A percentile compares a stretch with the other conserved stretches of the same genome.
phyloP scores from a whole-genome alignment of 495 filamentous ascomycete genomes.

The Penicillium flavigenum region DNA sequence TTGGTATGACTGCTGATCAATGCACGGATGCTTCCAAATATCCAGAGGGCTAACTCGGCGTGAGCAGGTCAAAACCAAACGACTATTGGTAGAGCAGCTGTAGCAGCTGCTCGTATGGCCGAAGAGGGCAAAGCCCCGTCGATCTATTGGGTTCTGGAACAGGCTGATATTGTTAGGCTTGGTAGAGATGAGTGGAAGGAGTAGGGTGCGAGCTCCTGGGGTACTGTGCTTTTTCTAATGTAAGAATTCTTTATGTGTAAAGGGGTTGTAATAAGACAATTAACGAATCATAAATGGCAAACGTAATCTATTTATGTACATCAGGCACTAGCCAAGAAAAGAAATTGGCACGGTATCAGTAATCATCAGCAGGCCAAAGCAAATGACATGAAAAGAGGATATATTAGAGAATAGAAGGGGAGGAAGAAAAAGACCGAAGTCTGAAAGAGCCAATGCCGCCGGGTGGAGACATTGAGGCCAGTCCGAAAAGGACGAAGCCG shows the following conservation, averaged over 20 bases:
- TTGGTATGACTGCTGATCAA: conserved; percentile 27
- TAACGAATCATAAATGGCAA: neutral
- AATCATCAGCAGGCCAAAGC: neutral
- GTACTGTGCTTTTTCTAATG: neutral
- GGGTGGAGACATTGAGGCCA: neutral
- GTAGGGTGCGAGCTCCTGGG: neutral
- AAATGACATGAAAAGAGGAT: neutral
- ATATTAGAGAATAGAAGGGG: neutral
- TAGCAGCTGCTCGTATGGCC: conserved; percentile 33
- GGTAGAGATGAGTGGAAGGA: conserved; percentile 40
- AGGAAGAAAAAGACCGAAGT: neutral
- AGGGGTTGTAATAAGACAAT: neutral
- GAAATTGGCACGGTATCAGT: neutral
- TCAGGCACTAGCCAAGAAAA: neutral
- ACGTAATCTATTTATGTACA: neutral
- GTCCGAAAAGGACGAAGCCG: neutral
- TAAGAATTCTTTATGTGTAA: neutral
- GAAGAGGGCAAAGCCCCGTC: conserved; percentile 38
- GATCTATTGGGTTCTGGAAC: conserved; percentile 36
- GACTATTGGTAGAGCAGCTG: conserved; percentile 39
- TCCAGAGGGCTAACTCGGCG: conserved; percentile 5
- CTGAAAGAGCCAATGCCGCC: neutral
- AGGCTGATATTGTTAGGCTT: conserved; percentile 35
- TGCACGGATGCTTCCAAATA: neutral
- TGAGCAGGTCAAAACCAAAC: conserved; percentile 34